Evolutionary conservation across 1,139 yeast species (phyloP), one percentile per base, ranked within the genome.

Genomic region (Zygoascus sp.): DNA sequence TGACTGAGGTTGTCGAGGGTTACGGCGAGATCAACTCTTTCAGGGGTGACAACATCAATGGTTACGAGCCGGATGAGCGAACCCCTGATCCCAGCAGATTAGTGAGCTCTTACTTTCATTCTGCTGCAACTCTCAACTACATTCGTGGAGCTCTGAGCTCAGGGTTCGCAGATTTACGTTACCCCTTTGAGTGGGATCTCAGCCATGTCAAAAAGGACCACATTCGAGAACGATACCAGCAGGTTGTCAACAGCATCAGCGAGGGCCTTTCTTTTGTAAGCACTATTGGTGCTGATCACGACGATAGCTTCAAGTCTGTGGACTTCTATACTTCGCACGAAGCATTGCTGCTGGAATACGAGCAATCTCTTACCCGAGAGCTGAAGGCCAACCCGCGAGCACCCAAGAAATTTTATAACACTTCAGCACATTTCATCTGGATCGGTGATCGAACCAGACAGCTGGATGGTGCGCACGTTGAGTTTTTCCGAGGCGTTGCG

Each of bases 391-490:
- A 64, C 2, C 49, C 35, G 13, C 55, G 55, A 35, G 54, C 52
- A 8, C 45, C 46, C 17, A 48, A 53, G 36, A 59, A 60, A 23
- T 69, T 65, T 65, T 70, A 67, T 61, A 67, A 70, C 53, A 68
- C 74, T 2, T 67, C 73, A 3, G 70, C 74, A 2, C 75, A 70
- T 47, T 70, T 70, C 53, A 59, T 70, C 40, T 70, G 75, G 75
- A 70, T 70, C 41, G 75, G 75, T 13, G 75, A 70, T 53, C 63
- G 75, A 25, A 70, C 75, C 1, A 55, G 75, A 13, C 74, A 70
- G 55, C 56, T 69, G 4, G 68, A 69, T 42, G 72, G 75, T 13
- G 75, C 75, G 5, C 75, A 70, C 48, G 74, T 70, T 20, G 75
- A 70, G 58, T 70, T 68, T 54, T 71, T 70, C 63, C 56, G 74